phyloP scores from a whole-genome alignment of 371 early-diverging fungal genomes.

The Syncephalastrum sp. region DNA sequence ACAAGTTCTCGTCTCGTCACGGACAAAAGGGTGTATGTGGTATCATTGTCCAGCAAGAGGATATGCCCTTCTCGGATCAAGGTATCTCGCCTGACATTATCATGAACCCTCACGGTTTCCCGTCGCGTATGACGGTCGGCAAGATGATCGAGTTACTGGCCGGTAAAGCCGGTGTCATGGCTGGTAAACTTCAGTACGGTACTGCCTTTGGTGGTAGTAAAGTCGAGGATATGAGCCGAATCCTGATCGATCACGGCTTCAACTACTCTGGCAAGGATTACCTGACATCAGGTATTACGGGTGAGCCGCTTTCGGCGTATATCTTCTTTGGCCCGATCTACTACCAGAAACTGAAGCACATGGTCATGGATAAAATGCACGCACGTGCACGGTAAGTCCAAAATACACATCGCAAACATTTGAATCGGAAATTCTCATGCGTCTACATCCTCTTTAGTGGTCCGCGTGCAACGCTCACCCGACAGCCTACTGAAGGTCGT shows the following conservation, averaged over 20 bases:
- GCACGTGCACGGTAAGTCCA: conserved; percentile 82
- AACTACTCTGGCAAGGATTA: conserved; percentile 99
- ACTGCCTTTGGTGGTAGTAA: conserved; percentile 97
- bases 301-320: conserved; percentile 92
- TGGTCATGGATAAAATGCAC: conserved; percentile 99
- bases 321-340: conserved; percentile 99
- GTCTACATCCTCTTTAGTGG: conserved; percentile 60
- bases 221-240: conserved; percentile 94
- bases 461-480: conserved; percentile 92
- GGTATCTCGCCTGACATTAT: conserved; percentile 99
- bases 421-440: neutral
- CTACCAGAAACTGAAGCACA: conserved; percentile 99
- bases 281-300: conserved; percentile 92
- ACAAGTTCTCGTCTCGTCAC: conserved; percentile 99
- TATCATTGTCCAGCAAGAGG: conserved; percentile 95
- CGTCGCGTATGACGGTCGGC: conserved; percentile 99
- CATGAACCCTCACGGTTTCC: conserved; percentile 99
- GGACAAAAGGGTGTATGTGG: conserved; percentile 99
- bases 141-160: conserved; percentile 99
- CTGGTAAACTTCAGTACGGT: conserved; percentile 95
- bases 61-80: conserved; percentile 99
- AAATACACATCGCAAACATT: neutral
- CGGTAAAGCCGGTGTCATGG: conserved; percentile 98
- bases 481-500: conserved; percentile 99
- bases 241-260: conserved; percentile 94